Conservation (phyloP, 1,139 yeast genomes). For the Candida albicans region DNA sequence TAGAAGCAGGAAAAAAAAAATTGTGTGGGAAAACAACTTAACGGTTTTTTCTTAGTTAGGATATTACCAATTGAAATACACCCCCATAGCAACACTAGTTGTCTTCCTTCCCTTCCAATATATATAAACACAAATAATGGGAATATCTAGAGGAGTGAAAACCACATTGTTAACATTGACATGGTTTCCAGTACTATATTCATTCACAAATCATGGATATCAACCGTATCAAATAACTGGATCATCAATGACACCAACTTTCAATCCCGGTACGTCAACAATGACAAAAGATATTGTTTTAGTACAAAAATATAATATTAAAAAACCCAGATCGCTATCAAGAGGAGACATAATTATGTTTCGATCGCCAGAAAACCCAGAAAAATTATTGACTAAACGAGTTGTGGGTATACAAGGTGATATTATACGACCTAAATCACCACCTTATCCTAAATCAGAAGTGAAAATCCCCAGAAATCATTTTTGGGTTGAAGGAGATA, state of each 20-base stretch:
- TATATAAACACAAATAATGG: slow-evolving; percentile 6
- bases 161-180: slow-evolving; percentile 35
- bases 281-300: slow-evolving; percentile 65
- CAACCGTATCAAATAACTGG: slow-evolving; percentile 83
- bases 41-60: too few species aligned
- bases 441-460: slow-evolving; percentile 62
- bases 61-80: background rate
- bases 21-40: too few species aligned
- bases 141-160: slow-evolving; percentile 15
- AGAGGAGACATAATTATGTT: slow-evolving; percentile 77
- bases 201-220: slow-evolving; percentile 67
- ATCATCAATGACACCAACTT: slow-evolving; percentile 83
- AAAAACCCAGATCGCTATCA: slow-evolving; percentile 42
- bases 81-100: background rate
- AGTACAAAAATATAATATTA: slow-evolving; percentile 63
- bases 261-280: slow-evolving; percentile 63
- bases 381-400: slow-evolving; percentile 70
- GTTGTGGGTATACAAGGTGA: slow-evolving; percentile 78
- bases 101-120: background rate
- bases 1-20: too few species aligned
- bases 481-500: slow-evolving; percentile 95
- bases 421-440: slow-evolving; percentile 53
- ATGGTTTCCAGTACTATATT: slow-evolving; percentile 81
- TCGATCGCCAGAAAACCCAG: slow-evolving; percentile 78
- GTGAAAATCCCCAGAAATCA: slow-evolving; percentile 75